Evolutionary conservation across 2,329 filamentous ascomycete species (phyloP), one percentile per base, ranked within the genome.

Genomic region (Cladosporium sp.): DNA sequence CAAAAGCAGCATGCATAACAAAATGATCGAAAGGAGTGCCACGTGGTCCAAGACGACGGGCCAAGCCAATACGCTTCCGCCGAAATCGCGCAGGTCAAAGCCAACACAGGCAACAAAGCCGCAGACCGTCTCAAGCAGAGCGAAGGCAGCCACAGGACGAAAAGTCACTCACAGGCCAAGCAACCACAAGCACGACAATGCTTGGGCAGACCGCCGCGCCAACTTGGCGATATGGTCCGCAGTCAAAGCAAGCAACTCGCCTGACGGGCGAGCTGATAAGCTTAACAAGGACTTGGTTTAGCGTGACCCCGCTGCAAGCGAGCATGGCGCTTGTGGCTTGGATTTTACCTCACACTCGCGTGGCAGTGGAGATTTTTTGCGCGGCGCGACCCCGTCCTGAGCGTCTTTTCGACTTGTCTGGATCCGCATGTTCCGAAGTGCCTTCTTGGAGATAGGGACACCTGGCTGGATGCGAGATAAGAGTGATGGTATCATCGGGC

Each of bases 261-360:
- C 60, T 63, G 60, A 46, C 49, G 60, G 60, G 34, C 60, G 60
- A 34, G n/a, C 60, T 46, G 60, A 63, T 63, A 63, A 63, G 60
- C 60, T 63, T 63, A 63, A 63, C 60, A 28, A 28, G 49, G 16
- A 56, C 60, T 63, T 63, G 60, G 48, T 63, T 63, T 63, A 53
- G 60, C n/a, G 60, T 23, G 59, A 54, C 48, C 59, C 59, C 48
- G 48, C 59, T 54, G 46, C 32, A 61, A 61, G 58, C 58, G 49
- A 54, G 49, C 21, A 7, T 26, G 32, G 25, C 60, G 32, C 60
- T 63, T 63, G 60, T 63, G 60, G 60, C 60, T 63, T 63, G 60
- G 60, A n/a, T 53, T 62, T 43, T 63, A 63, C 60, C 56, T 63
- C 60, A 63, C 56, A n/a, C 46, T 63, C 60, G 60, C 60, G 60